These are phyloP conservation scores for Rosellinia necatrix DNA, from an alignment of 2,329 filamentous ascomycete genomes.

Conservation along the genomic window DNA sequence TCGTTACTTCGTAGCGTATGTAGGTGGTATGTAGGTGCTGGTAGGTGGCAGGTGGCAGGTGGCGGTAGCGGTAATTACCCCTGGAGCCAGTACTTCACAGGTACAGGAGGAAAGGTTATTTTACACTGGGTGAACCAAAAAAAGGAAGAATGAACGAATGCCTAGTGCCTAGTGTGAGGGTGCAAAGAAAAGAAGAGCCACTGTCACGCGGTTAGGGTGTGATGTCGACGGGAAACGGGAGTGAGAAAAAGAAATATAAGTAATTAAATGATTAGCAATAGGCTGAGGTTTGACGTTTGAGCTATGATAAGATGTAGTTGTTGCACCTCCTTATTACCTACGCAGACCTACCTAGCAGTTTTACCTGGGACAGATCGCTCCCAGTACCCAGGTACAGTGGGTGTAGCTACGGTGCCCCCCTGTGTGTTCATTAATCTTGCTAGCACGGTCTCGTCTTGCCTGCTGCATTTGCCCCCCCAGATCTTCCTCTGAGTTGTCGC, in stretches of 20 bases:
- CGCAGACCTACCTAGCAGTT: background rate
- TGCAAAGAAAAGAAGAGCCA: constrained; percentile 7
- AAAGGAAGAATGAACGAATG: constrained; percentile 8
- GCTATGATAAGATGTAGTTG: too few relatives aligned
- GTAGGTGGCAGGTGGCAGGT: too few relatives aligned
- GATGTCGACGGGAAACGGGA: constrained; percentile 3
- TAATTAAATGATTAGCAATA: too few relatives aligned
- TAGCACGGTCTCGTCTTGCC: constrained; percentile 16
- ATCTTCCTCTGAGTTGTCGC: background rate
- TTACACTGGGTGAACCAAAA: constrained; percentile 11
- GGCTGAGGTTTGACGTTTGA: background rate
- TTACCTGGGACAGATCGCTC: too few relatives aligned
- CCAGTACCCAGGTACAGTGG: too few relatives aligned
- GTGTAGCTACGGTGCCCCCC: background rate
- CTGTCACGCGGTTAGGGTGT: background rate
- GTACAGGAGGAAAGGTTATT: constrained; percentile 4
- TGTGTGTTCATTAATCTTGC: constrained; percentile 13
- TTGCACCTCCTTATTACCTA: constrained; percentile 3
- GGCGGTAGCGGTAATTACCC: constrained; percentile 3
- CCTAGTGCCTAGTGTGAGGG: constrained; percentile 1
- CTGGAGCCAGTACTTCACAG: constrained; percentile 11
- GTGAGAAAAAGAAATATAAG: background rate
- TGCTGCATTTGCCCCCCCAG: too few relatives aligned
- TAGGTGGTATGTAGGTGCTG: constrained; percentile 9
- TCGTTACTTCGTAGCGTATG: too few relatives aligned